These are phyloP conservation scores for Ophiostoma sp. DNA, from an alignment of 2,329 filamentous ascomycete genomes.

Conservation along the genomic window DNA sequence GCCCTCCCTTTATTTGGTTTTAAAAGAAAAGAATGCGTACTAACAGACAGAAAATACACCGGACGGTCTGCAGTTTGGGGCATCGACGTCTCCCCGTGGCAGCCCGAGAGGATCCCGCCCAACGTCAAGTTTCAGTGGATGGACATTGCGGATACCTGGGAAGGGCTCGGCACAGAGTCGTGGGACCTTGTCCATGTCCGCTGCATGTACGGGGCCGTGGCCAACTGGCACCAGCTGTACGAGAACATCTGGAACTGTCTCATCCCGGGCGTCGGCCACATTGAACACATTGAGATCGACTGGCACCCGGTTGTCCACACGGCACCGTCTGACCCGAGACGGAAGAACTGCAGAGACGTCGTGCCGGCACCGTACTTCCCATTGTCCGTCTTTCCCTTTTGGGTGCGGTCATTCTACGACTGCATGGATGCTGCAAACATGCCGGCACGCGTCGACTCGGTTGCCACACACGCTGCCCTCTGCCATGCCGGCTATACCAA, in stretches of 20 bases:
- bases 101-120: conserved; percentile 56
- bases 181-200: conserved; percentile 83
- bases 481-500: neutral
- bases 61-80: conserved; percentile 23
- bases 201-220: conserved; percentile 71
- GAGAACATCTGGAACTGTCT: conserved; percentile 66
- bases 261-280: conserved; percentile 64
- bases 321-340: neutral
- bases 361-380: neutral
- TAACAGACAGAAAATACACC: conserved; percentile 13
- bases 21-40: neutral
- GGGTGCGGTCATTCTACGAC: neutral
- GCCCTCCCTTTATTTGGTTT: neutral
- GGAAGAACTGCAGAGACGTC: neutral
- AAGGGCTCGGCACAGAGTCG: conserved; percentile 42
- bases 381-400: neutral
- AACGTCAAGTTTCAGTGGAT: conserved; percentile 64
- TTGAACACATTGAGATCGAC: conserved; percentile 90
- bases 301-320: conserved; percentile 58
- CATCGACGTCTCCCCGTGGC: conserved; percentile 22
- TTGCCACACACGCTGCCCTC: neutral
- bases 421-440: neutral
- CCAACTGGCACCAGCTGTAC: conserved; percentile 71
- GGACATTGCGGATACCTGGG: conserved; percentile 76
- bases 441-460: neutral